phyloP scores from a whole-genome alignment of 1,139 yeast genomes.

The Geotrichum cucujoidarum region DNA sequence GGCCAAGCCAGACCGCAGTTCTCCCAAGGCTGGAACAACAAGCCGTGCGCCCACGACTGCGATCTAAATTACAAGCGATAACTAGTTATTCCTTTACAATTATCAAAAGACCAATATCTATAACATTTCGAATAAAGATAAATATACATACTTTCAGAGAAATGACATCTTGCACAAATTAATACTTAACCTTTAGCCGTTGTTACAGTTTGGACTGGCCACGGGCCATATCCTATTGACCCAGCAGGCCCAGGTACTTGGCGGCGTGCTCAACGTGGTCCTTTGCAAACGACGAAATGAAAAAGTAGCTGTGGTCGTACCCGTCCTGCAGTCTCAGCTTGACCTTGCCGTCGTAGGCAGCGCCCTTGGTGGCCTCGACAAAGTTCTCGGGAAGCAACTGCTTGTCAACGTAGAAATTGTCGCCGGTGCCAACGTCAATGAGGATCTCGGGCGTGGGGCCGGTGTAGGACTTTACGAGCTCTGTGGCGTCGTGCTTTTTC shows the following conservation, averaged over 20 bases:
- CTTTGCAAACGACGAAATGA: conserved; percentile 72
- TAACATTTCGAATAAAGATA: too few species aligned
- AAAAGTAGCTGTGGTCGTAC: conserved; percentile 87
- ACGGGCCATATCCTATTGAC: conserved; percentile 11
- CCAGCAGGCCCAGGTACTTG: conserved; percentile 44
- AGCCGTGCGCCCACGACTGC: too few species aligned
- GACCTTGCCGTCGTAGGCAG: conserved; percentile 60
- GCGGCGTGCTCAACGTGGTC: conserved; percentile 89
- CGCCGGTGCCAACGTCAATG: conserved; percentile 79
- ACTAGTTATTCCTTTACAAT: too few species aligned
- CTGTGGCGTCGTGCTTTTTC: conserved; percentile 76
- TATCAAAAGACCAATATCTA: too few species aligned
- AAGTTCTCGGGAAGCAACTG: conserved; percentile 79
- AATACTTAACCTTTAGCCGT: background rate
- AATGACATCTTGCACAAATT: too few species aligned
- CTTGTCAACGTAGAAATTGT: conserved; percentile 60
- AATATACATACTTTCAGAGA: background rate
- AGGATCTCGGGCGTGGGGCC: conserved; percentile 60
- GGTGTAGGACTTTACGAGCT: conserved; percentile 53
- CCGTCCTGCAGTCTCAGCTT: conserved; percentile 67
- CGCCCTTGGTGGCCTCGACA: conserved; percentile 55
- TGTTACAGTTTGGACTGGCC: conserved; percentile 3
- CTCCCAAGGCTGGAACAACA: too few species aligned
- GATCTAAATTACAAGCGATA: too few species aligned
- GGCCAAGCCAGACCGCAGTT: too few species aligned